A percentile compares a stretch with the other conserved stretches of the same genome.
Evolutionary conservation across 352 stramenopile species (phyloP).

Genomic region (Pythium pectinolyticum): DNA sequence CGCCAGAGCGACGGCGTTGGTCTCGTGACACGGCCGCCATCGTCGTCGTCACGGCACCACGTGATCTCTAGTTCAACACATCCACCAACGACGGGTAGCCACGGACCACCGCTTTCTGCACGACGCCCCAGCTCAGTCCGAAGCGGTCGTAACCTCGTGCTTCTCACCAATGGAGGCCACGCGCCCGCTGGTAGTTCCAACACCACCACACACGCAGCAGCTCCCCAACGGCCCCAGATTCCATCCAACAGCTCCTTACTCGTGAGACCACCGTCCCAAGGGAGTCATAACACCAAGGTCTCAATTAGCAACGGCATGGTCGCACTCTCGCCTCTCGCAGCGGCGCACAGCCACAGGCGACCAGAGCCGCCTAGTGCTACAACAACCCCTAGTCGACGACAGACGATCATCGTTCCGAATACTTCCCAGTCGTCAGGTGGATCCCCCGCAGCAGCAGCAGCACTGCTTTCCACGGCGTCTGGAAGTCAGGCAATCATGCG

Average conservation of each 20-base stretch:
- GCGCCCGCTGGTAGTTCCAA: not conserved
- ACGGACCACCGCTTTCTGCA: not conserved
- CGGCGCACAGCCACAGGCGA: not conserved
- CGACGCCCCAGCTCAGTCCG: constrained; percentile 48
- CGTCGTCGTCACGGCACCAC: no score
- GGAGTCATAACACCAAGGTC: constrained; percentile 12
- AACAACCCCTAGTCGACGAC: constrained; percentile 21
- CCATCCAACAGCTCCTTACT: not conserved
- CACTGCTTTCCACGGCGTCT: not conserved
- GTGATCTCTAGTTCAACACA: no score
- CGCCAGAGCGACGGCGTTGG: not conserved
- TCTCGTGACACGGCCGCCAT: not conserved
- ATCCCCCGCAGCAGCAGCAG: not conserved
- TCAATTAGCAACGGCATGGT: constrained; percentile 43
- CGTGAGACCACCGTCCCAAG: constrained; percentile 22
- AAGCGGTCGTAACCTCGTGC: constrained; percentile 50
- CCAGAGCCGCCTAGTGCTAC: not conserved
- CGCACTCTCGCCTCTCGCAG: constrained; percentile 29
- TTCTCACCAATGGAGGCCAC: constrained; percentile 14
- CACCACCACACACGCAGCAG: not conserved
- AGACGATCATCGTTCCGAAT: constrained; percentile 16
- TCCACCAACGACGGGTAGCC: not conserved
- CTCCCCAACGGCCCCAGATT: not conserved
- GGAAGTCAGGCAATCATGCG: constrained; percentile 1
- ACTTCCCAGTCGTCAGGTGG: not conserved